Evolutionary conservation across 2,329 filamentous ascomycete genomes (phyloP), one percentile per base, ranked within the genome.

Genomic region (Lecanicillium sp.): DNA sequence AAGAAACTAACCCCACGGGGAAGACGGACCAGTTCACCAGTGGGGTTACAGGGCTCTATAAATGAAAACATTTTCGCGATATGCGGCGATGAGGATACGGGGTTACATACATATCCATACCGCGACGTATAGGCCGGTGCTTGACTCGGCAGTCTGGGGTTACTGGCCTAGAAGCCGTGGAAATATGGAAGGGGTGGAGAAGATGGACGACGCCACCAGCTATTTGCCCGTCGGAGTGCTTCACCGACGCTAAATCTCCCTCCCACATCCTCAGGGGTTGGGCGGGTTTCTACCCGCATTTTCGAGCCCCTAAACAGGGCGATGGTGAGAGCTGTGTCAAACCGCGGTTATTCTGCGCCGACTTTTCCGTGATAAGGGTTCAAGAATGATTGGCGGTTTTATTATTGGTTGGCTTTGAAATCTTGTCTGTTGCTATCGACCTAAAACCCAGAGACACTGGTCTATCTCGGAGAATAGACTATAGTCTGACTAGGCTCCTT

Each of bases 191-290:
- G 22, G 22, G 5, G 30, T 33, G 30, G 30, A 33, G 30, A 11
- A 18, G 15, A 11, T 33, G 14, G 18, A 16, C 22, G 13, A 36
- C 33, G 28, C 35, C 38, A 32, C 13, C n/a, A 8, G 7, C 17
- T 15, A 5, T 8, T 25, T 11, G 30, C 28, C 31, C 28, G 38
- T 40, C 38, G 38, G 38, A 40, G 38, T 40, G 33, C 38, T 32
- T 40, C 38, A 17, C 38, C 38, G 38, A 40, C 38, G 37, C 37
- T 39, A 39, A 34, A 25, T n/a, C 15, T 33, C 12, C 14, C 18
- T 33, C 30, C 9, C 30, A 17, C 30, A 15, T 15, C 30, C n/a
- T n/a, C n/a, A n/a, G 22, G 11, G 22, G 22, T 7, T 25, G 22
- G 11, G 22, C 22, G 22, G 7, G 11, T 25, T 25, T 25, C 22